Percentiles rank a stretch among this genome's conserved stretches.
Evolutionary conservation across 2,329 filamentous ascomycete species (phyloP).

Genomic region (Teratosphaeria viscida): DNA sequence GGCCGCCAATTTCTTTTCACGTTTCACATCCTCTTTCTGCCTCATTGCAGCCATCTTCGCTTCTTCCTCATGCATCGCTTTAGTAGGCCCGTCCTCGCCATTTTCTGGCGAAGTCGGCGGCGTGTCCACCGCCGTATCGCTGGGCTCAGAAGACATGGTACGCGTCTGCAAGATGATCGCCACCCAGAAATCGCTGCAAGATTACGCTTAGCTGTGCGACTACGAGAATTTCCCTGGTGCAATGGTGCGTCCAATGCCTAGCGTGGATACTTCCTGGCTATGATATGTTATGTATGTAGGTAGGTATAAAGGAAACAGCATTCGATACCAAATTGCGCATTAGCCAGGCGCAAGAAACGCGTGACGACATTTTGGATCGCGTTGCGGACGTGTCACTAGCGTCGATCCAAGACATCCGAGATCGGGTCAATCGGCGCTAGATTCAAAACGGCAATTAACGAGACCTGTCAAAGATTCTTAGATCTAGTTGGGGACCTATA

Average conservation of each 20-base stretch:
- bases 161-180: not conserved
- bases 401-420: not conserved
- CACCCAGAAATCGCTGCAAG: not conserved
- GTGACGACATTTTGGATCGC: not conserved
- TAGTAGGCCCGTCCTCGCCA: constrained; percentile 22
- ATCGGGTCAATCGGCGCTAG: not conserved
- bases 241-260: not conserved
- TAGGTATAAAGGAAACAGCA: not conserved
- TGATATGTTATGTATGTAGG: not conserved
- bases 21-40: constrained; percentile 35
- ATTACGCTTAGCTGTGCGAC: not conserved
- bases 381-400: not conserved
- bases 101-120: constrained; percentile 26
- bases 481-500: no score
- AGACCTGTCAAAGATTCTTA: not conserved
- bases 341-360: not conserved
- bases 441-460: not conserved
- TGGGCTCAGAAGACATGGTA: constrained; percentile 11
- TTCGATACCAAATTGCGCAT: not conserved
- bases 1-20: constrained; percentile 32
- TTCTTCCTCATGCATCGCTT: constrained; percentile 37
- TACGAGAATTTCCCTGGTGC: not conserved
- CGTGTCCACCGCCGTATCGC: constrained; percentile 16
- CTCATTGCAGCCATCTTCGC: constrained; percentile 33
- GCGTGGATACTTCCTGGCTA: not conserved